Conservation (phyloP, 805 yeast species). For the Lachancea kluyveri region DNA sequence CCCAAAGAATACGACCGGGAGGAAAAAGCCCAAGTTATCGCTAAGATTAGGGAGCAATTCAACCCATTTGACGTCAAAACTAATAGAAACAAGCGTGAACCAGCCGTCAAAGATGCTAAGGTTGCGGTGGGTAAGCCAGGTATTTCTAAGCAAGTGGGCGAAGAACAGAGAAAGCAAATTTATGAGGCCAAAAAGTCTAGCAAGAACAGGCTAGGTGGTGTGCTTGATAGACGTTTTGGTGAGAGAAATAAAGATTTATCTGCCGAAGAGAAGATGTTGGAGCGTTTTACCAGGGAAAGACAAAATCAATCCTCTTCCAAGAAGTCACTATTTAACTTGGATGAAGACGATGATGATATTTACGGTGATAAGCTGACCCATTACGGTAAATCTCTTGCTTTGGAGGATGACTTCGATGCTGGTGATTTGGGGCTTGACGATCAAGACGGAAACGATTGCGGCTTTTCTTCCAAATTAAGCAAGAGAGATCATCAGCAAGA, state of each 20-base stretch:
- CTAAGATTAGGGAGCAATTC: conserved; percentile 70
- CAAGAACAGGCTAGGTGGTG: conserved; percentile 69
- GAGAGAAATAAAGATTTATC: conserved; percentile 65
- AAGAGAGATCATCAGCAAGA: conserved; percentile 36
- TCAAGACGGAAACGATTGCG: conserved; percentile 25
- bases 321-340: conserved; percentile 63
- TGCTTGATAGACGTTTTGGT: conserved; percentile 87
- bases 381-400: conserved; percentile 60
- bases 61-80: conserved; percentile 83
- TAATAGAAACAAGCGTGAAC: conserved; percentile 52
- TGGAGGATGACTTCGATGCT: conserved; percentile 50
- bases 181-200: conserved; percentile 58
- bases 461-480: conserved; percentile 17
- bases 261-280: conserved; percentile 93
- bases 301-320: conserved; percentile 54
- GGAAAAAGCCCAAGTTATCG: conserved; percentile 52
- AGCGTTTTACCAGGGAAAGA: conserved; percentile 85
- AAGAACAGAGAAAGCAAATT: conserved; percentile 52
- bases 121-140: conserved; percentile 64
- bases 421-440: conserved; percentile 37
- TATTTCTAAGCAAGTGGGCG: conserved; percentile 60
- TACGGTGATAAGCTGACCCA: conserved; percentile 58
- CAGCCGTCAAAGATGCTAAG: conserved; percentile 35
- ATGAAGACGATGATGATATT: conserved; percentile 51
- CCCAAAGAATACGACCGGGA: conserved; percentile 66